Conservation (phyloP, 805 yeast genomes). For the Hemisphaericaspora nanyangensis region DNA sequence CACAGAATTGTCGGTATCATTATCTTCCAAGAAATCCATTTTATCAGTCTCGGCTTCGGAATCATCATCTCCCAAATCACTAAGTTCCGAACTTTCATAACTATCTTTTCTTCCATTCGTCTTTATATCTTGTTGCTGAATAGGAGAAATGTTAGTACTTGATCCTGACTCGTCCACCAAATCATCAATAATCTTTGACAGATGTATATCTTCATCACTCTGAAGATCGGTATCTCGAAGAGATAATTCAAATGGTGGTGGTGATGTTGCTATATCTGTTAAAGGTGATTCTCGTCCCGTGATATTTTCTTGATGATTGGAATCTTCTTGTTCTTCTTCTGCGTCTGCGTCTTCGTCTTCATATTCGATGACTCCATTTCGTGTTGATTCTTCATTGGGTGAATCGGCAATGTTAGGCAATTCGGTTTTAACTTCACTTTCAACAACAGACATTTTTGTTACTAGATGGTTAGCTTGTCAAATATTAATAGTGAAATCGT, state of each 20-base stretch:
- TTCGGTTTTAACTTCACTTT: neutral
- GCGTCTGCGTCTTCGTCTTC: too few relatives aligned
- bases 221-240: neutral
- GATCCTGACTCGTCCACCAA: neutral
- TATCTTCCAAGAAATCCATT: conserved; percentile 55
- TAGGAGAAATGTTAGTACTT: neutral
- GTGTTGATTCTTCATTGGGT: neutral
- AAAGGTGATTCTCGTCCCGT: conserved; percentile 34
- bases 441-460: neutral
- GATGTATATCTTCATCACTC: conserved; percentile 1
- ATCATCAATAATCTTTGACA: neutral
- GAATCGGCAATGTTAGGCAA: neutral
- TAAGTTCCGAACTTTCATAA: conserved; percentile 41
- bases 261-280: conserved; percentile 39
- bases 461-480: too few relatives aligned
- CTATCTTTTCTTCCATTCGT: conserved; percentile 15
- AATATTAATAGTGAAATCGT: too few relatives aligned
- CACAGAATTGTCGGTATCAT: conserved; percentile 16
- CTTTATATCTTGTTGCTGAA: neutral
- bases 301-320: conserved; percentile 6
- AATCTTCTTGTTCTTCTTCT: neutral
- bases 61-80: conserved; percentile 55
- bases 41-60: conserved; percentile 92
- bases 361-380: conserved; percentile 1
- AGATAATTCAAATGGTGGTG: conserved; percentile 31